Percentiles rank a stretch among this genome's conserved stretches.
Conservation (phyloP, 2,329 filamentous ascomycete genomes). For the Camillea tinctor region DNA sequence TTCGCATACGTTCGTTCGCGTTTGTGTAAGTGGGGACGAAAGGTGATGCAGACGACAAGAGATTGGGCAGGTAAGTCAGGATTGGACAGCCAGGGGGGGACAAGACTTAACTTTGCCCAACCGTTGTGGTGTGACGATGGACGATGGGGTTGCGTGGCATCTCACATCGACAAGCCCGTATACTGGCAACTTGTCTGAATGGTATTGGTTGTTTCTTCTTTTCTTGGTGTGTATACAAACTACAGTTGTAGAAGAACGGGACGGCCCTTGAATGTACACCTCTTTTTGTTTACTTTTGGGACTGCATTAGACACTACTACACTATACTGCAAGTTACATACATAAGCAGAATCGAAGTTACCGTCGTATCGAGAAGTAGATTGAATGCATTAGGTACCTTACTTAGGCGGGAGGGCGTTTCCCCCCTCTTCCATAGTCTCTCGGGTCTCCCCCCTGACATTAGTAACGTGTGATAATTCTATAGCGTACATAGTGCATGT, state of each 20-base stretch:
- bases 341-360: neutral
- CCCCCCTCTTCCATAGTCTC: too few species aligned
- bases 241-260: too few species aligned
- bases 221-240: neutral
- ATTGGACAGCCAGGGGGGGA: neutral
- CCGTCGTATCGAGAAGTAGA: neutral
- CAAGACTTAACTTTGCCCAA: neutral
- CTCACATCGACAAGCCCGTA: neutral
- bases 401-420: neutral
- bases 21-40: neutral
- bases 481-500: too few species aligned
- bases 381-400: neutral
- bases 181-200: slow-evolving; percentile 15
- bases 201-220: slow-evolving; percentile 12
- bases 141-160: neutral
- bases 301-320: neutral
- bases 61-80: neutral
- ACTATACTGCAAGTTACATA: too few species aligned
- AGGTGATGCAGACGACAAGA: neutral
- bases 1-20: neutral
- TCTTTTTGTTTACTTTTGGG: neutral
- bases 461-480: neutral
- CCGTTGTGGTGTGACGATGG: slow-evolving; percentile 7
- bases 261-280: too few species aligned
- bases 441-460: neutral